phyloP scores from a whole-genome alignment of 2,329 filamentous ascomycete species.

The Aspergillus fumigatiaffinis region DNA sequence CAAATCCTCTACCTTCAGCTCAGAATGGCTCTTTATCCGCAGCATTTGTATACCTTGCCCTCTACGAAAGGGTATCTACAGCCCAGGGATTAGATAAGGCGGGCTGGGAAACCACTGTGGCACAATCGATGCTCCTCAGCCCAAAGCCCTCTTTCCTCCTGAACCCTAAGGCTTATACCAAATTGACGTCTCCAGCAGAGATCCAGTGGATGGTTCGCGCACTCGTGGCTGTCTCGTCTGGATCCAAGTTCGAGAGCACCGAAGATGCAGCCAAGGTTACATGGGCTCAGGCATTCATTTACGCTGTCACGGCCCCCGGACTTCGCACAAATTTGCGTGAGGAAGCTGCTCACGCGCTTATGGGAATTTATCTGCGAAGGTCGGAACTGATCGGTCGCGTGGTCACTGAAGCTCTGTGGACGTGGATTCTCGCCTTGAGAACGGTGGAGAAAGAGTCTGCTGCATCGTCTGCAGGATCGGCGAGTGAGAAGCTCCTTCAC shows the following conservation, averaged over 20 bases:
- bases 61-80: slow-evolving; percentile 54
- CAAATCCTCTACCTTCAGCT: slow-evolving; percentile 72
- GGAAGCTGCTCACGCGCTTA: slow-evolving; percentile 59
- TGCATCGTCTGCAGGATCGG: slow-evolving; percentile 61
- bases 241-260: slow-evolving; percentile 49
- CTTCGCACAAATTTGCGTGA: slow-evolving; percentile 62
- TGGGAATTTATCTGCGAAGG: slow-evolving; percentile 59
- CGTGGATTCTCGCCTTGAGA: slow-evolving; percentile 67
- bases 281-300: slow-evolving; percentile 87
- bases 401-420: slow-evolving; percentile 72
- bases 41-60: slow-evolving; percentile 68
- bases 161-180: slow-evolving; percentile 79
- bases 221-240: slow-evolving; percentile 58
- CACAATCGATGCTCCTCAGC: slow-evolving; percentile 64
- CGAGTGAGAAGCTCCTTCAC: slow-evolving; percentile 58
- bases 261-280: slow-evolving; percentile 52
- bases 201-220: slow-evolving; percentile 71
- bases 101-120: slow-evolving; percentile 48
- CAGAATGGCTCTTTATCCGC: slow-evolving; percentile 80
- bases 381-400: slow-evolving; percentile 58
- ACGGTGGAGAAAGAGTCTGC: slow-evolving; percentile 73
- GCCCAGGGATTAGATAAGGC: slow-evolving; percentile 53
- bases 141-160: slow-evolving; percentile 85
- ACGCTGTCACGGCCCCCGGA: slow-evolving; percentile 62
- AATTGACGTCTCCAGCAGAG: slow-evolving; percentile 70